A percentile compares a stretch with the other conserved stretches of the same genome.
phyloP scores from a whole-genome alignment of 257 asterid species.

The Ballota nigra region DNA sequence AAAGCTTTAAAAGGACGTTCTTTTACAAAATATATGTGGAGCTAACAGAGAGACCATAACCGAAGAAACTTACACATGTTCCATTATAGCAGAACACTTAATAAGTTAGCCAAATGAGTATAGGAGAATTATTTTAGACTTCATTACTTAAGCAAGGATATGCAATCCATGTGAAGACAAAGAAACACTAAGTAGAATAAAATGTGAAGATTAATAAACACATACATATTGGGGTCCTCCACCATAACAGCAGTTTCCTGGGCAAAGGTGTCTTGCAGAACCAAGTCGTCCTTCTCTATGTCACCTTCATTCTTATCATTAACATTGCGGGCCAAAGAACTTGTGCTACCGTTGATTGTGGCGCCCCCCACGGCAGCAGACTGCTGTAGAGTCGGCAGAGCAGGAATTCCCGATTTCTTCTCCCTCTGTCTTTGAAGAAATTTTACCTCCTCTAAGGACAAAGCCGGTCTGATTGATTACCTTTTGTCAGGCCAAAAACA shows the following conservation, averaged over 20 bases:
- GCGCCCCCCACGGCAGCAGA: conserved; percentile 29
- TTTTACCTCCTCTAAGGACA: conserved; percentile 85
- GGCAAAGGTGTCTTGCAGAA: conserved; percentile 97
- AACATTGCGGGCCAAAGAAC: conserved; percentile 42
- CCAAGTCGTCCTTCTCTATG: conserved; percentile 89
- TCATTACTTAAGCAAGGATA: not conserved
- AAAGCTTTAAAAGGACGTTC: not conserved
- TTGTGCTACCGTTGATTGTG: conserved; percentile 23
- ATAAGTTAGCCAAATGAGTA: not conserved
- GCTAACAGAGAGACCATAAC: not conserved
- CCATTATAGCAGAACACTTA: not conserved
- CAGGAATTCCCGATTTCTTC: conserved; percentile 80
- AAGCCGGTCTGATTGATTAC: conserved; percentile 41
- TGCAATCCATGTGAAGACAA: not conserved
- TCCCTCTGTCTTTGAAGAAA: conserved; percentile 93
- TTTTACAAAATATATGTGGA: not conserved
- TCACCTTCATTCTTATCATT: conserved; percentile 64
- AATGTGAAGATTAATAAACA: not conserved
- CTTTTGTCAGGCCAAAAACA: not conserved
- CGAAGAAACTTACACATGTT: not conserved
- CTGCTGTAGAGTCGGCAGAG: conserved; percentile 40
- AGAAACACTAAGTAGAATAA: not conserved
- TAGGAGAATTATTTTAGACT: not conserved
- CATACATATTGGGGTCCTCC: conserved; percentile 95
- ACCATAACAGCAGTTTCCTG: conserved; percentile 98